phyloP scores from a whole-genome alignment of 768 basidiomycete species.

The Imleria badia region DNA sequence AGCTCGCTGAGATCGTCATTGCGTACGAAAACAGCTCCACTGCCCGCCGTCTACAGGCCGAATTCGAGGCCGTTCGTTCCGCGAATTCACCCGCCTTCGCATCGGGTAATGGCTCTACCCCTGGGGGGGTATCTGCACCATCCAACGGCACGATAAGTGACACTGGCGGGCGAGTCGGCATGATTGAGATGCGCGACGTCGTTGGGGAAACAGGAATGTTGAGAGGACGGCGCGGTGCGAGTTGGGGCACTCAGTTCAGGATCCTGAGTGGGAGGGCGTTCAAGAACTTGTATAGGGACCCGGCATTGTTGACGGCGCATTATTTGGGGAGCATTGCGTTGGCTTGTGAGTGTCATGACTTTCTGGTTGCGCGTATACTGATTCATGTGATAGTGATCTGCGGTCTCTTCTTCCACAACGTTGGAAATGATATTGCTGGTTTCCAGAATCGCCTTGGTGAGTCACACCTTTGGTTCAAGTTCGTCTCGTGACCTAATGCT shows the following conservation, averaged over 20 bases:
- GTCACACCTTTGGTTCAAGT: conserved; percentile 8
- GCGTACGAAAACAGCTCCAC: conserved; percentile 69
- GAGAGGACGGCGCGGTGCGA: conserved; percentile 76
- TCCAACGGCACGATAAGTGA: conserved; percentile 28
- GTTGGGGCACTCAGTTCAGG: conserved; percentile 86
- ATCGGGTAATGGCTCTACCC: not conserved
- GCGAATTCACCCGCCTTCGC: conserved; percentile 2
- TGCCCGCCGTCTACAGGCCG: conserved; percentile 56
- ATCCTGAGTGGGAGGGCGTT: conserved; percentile 95
- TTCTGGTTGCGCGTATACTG: not conserved
- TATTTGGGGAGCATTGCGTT: conserved; percentile 82
- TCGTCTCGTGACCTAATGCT: not conserved
- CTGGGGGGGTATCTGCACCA: conserved; percentile 5
- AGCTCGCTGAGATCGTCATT: conserved; percentile 69
- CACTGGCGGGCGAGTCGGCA: conserved; percentile 31
- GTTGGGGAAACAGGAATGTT: conserved; percentile 65
- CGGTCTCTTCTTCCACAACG: conserved; percentile 89
- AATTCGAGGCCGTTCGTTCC: conserved; percentile 50
- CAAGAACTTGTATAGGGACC: conserved; percentile 97
- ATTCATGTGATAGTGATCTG: conserved; percentile 62
- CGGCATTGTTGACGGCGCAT: conserved; percentile 86
- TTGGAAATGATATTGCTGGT: conserved; percentile 91
- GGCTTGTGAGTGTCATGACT: conserved; percentile 58
- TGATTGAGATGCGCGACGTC: conserved; percentile 60
- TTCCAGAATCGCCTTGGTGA: conserved; percentile 94